Evolutionary conservation across 1,139 yeast species (phyloP).

Genomic region (Arxiozyma slooffiae): DNA sequence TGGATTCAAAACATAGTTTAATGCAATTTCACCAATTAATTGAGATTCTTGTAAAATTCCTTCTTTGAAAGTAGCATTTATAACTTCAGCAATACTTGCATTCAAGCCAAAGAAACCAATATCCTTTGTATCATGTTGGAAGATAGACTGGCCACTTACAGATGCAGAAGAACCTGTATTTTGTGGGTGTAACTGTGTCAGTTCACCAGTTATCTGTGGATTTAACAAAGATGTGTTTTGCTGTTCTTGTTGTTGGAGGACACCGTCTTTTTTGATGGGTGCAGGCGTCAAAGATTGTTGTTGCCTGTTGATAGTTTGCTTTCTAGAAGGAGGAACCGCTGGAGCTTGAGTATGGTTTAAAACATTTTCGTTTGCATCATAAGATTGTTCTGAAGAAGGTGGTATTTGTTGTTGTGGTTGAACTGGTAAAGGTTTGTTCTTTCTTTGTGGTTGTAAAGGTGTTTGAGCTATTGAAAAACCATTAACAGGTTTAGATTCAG

Average conservation of each 20-base stretch:
- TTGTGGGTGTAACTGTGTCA: too few species aligned
- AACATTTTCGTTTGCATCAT: constrained; percentile 3
- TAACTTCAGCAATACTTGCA: constrained; percentile 75
- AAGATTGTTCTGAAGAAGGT: background rate
- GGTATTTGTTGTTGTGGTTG: too few species aligned
- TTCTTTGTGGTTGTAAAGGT: constrained; percentile 19
- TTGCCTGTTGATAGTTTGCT: constrained; percentile 15
- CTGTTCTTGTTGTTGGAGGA: background rate
- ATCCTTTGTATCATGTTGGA: constrained; percentile 42
- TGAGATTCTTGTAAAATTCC: constrained; percentile 51
- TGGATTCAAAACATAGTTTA: constrained; percentile 44
- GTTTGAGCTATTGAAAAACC: constrained; percentile 16
- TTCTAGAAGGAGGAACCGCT: constrained; percentile 55
- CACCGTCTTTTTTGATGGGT: background rate
- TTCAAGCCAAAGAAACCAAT: constrained; percentile 51
- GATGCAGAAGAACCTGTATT: too few species aligned
- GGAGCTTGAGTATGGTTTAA: constrained; percentile 22
- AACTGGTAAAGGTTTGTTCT: constrained; percentile 7
- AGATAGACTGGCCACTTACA: constrained; percentile 27
- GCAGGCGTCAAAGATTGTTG: background rate
- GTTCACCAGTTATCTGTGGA: too few species aligned
- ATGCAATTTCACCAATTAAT: constrained; percentile 70
- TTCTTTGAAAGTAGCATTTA: constrained; percentile 62
- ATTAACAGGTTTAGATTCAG: background rate
- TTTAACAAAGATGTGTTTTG: constrained; percentile 7